Evolutionary conservation across 2,329 filamentous ascomycete species (phyloP), one percentile per base, ranked within the genome.

Genomic region (Pezicula rhizophila): DNA sequence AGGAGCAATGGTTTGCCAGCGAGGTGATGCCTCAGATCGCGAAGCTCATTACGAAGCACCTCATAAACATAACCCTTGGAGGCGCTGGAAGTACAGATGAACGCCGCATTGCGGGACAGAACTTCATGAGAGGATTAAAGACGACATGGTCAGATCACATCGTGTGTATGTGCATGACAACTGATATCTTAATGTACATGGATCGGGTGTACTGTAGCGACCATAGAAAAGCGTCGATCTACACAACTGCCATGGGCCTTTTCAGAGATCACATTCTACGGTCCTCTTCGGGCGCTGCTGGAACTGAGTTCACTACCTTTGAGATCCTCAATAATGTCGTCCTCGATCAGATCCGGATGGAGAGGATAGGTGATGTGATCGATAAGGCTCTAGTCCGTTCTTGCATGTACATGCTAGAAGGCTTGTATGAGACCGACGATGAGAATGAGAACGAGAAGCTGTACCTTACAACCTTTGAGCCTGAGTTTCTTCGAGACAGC

Each of bases 171-270:
- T 90, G 89, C 63, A 97, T 97, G 92, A 85, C 89, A 45, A 90
- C 91, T 4, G 93, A 97, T 66, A 89, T 97, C 28, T 76, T 97
- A 45, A 96, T 97, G 90, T 96, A 96, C 64, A 89, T 99, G 75
- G 92, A 99, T 64, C 85, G 90, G 44, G 84, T 91, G 25, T 90
- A 87, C 61, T 85, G 82, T 44, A 75, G 82, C 33, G 89, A 95
- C 54, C 79, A 83, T 51, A 77, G 81, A 5, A 78, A 78, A 52
- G 84, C 89, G 0, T 86, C 87, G 0, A 93, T 96, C 47, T 96
- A 91, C 64, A 80, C 85, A 12, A 81, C 86, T 8, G 84, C 89
- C 2, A 95, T 99, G 74, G 85, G 85, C 2, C 74, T 96, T 2
- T 99, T 95, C 66, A 83, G 92, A 34, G 89, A 96, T 58, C 77